phyloP scores from a whole-genome alignment of 495 filamentous ascomycete genomes.

The Amphirosellinia nigrospora region DNA sequence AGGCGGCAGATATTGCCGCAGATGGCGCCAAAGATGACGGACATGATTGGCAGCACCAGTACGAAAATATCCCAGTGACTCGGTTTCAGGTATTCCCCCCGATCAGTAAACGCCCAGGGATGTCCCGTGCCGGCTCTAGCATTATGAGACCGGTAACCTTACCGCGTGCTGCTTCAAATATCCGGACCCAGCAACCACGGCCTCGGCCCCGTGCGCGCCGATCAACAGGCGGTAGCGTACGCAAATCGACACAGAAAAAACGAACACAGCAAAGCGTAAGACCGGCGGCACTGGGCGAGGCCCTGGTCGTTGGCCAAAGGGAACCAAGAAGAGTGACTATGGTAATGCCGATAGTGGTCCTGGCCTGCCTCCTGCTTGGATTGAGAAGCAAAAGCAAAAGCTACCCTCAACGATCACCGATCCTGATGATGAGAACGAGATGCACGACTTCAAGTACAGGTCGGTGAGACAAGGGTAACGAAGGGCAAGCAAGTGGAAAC shows the following conservation, averaged over 20 bases:
- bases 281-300: constrained; percentile 60
- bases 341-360: constrained; percentile 62
- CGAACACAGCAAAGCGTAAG: constrained; percentile 47
- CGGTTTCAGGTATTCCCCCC: constrained; percentile 88
- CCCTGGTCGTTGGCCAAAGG: constrained; percentile 60
- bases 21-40: constrained; percentile 33
- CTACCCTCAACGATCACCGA: constrained; percentile 33
- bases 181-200: constrained; percentile 32
- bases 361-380: constrained; percentile 57
- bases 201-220: constrained; percentile 38
- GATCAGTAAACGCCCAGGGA: constrained; percentile 55
- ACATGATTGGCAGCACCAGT: constrained; percentile 47
- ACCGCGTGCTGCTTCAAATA: constrained; percentile 31
- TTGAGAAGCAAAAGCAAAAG: constrained; percentile 43
- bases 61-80: constrained; percentile 69
- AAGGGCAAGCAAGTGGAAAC: constrained; percentile 38
- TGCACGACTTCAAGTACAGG: constrained; percentile 49
- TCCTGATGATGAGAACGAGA: constrained; percentile 37
- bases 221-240: constrained; percentile 27
- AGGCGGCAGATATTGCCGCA: constrained; percentile 20
- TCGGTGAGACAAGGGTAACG: constrained; percentile 43
- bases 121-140: constrained; percentile 38
- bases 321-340: constrained; percentile 63
- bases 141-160: constrained; percentile 40
- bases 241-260: constrained; percentile 40